Percentiles rank a stretch among this genome's conserved stretches.
Conservation (phyloP, 108 stramenopile genomes). For the Schizochytrium sp. region DNA sequence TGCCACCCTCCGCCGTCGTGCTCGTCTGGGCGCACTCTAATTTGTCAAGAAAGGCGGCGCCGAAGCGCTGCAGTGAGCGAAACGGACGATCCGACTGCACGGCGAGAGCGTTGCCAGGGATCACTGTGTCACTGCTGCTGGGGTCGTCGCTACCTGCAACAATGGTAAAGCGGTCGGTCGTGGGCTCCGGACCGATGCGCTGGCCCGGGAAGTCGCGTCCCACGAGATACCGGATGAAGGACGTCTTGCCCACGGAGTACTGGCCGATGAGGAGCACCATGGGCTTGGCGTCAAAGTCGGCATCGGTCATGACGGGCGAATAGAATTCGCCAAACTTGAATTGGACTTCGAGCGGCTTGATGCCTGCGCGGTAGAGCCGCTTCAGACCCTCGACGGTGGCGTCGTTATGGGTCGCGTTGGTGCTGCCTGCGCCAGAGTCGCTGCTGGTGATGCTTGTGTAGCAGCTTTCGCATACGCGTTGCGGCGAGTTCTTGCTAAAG, state of each 20-base stretch:
- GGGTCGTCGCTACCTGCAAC: conserved; percentile 68
- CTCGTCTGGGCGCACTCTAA: conserved; percentile 69
- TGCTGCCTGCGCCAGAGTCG: not conserved
- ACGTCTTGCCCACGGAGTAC: conserved; percentile 92
- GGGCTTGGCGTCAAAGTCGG: conserved; percentile 97
- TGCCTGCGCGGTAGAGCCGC: not conserved
- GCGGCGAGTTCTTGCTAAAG: not conserved
- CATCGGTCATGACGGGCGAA: conserved; percentile 84
- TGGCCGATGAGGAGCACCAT: conserved; percentile 92
- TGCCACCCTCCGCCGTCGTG: not conserved
- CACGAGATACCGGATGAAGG: conserved; percentile 74
- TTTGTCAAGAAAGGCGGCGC: conserved; percentile 87
- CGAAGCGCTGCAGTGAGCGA: conserved; percentile 84
- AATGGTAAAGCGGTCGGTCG: conserved; percentile 83
- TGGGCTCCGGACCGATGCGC: conserved; percentile 94
- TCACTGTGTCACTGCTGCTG: conserved; percentile 74
- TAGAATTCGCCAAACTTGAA: conserved; percentile 90
- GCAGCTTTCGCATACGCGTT: not conserved
- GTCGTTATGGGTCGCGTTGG: not conserved
- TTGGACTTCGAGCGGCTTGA: conserved; percentile 57
- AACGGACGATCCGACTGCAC: conserved; percentile 79
- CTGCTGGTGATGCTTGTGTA: not conserved
- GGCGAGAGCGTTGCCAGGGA: conserved; percentile 76
- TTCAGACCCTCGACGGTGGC: not conserved
- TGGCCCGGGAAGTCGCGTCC: conserved; percentile 88